A percentile compares a stretch with the other conserved stretches of the same genome.
Conservation (phyloP, 2,329 filamentous ascomycete genomes). For the Ceratocystis colombiana region DNA sequence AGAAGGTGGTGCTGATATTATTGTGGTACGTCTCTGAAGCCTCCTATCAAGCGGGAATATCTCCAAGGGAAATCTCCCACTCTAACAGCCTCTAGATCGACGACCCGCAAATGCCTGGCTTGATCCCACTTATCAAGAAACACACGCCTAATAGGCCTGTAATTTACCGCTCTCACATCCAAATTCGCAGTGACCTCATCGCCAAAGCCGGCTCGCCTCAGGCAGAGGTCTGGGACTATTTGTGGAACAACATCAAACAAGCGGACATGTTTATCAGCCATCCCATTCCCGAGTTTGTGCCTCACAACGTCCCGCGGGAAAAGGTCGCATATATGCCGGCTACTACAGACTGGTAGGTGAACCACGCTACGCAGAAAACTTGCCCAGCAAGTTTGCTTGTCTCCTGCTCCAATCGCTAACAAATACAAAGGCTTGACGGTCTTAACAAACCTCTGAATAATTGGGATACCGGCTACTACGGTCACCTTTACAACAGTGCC, state of each 20-base stretch:
- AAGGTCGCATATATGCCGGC: conserved; percentile 68
- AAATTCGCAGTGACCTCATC: conserved; percentile 65
- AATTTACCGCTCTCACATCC: conserved; percentile 73
- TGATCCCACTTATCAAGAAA: conserved; percentile 66
- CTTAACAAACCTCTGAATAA: conserved; percentile 63
- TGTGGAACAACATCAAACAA: conserved; percentile 60
- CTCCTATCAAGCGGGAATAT: too few species aligned
- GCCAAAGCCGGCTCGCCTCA: conserved; percentile 54
- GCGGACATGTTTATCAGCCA: conserved; percentile 76
- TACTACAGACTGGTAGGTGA: conserved; percentile 61
- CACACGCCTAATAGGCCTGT: conserved; percentile 62
- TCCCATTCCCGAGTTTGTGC: conserved; percentile 66
- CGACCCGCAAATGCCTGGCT: conserved; percentile 72
- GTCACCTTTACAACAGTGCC: conserved; percentile 58
- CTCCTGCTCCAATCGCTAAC: conserved; percentile 27
- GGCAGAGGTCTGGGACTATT: conserved; percentile 61
- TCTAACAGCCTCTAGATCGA: conserved; percentile 46
- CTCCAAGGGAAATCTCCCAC: background rate
- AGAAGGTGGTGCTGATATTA: conserved; percentile 63
- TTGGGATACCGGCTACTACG: conserved; percentile 64
- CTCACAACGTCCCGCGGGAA: conserved; percentile 52
- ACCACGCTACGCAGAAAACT: conserved; percentile 16
- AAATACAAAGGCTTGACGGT: conserved; percentile 49
- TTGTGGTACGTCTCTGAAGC: conserved; percentile 43
- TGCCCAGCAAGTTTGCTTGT: background rate